phyloP scores from a whole-genome alignment of 2,329 filamentous ascomycete species.

The Hypoxylon sp. region DNA sequence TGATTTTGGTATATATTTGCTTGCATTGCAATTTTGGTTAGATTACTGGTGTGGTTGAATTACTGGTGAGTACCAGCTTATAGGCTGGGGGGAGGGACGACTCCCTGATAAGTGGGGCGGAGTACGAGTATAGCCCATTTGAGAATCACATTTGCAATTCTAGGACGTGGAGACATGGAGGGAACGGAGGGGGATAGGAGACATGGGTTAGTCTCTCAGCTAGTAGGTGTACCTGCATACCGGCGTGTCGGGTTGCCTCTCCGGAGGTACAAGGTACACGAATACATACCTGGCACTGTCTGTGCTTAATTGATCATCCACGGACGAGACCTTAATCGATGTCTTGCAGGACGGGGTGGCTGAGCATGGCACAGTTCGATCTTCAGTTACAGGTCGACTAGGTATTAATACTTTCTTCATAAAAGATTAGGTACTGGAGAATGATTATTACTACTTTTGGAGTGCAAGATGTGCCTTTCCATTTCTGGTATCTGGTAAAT shows the following conservation, averaged over 20 bases:
- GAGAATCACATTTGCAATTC: conserved; percentile 10
- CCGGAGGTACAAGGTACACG: conserved; percentile 42
- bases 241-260: conserved; percentile 50
- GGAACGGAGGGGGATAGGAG: conserved; percentile 1
- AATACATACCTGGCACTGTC: background rate
- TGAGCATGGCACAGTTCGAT: conserved; percentile 37
- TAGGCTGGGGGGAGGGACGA: too few species aligned
- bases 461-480: conserved; percentile 16
- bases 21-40: too few species aligned
- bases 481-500: conserved; percentile 7
- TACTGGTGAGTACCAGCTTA: too few species aligned
- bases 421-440: background rate
- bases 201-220: conserved; percentile 36
- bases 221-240: conserved; percentile 51
- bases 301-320: conserved; percentile 20
- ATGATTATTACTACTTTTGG: conserved; percentile 34
- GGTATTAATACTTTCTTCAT: conserved; percentile 32
- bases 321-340: conserved; percentile 36
- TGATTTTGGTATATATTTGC: too few species aligned
- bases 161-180: conserved; percentile 2
- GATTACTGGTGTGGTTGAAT: too few species aligned
- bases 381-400: conserved; percentile 25
- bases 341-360: conserved; percentile 44
- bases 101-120: too few species aligned
- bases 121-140: conserved; percentile 1